phyloP scores from a whole-genome alignment of 139 green algal genomes.

The Chlorella vulgaris region DNA sequence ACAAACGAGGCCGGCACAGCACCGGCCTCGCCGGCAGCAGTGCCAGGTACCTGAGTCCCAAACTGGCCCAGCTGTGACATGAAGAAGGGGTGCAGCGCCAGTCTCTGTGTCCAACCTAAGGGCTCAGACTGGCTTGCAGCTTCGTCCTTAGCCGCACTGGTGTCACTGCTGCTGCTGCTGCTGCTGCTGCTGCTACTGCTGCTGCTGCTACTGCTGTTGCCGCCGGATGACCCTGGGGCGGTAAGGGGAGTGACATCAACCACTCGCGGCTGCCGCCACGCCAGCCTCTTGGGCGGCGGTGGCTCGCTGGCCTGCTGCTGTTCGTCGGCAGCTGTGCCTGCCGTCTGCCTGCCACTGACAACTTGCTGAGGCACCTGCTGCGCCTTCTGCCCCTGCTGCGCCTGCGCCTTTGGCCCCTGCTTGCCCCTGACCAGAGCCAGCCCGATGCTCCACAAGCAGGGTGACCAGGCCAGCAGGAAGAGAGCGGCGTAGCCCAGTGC shows the following conservation, averaged over 20 bases:
- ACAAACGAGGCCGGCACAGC: background rate
- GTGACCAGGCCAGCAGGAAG: slow-evolving; percentile 65
- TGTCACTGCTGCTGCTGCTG: background rate
- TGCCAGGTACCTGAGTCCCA: background rate
- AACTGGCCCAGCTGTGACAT: background rate
- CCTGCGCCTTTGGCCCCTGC: background rate
- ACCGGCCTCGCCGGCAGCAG: background rate
- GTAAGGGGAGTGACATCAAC: slow-evolving; percentile 1
- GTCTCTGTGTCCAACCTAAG: background rate
- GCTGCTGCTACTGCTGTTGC: slow-evolving; percentile 1
- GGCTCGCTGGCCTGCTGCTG: background rate
- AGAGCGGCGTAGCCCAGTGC: slow-evolving; percentile 47
- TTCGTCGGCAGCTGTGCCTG: background rate
- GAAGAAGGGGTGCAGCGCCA: slow-evolving; percentile 6
- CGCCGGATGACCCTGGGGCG: background rate
- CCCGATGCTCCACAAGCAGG: slow-evolving; percentile 64
- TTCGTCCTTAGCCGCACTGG: too few relatives aligned
- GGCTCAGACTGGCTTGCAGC: background rate
- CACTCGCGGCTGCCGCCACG: slow-evolving; percentile 11
- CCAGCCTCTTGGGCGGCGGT: background rate
- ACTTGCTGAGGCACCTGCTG: background rate
- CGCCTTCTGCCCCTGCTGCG: slow-evolving; percentile 3
- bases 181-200: background rate
- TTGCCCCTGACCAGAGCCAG: slow-evolving; percentile 42
- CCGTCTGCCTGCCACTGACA: background rate